Evolutionary conservation across 2,329 filamentous ascomycete species (phyloP).

Genomic region (Nemania serpens): DNA sequence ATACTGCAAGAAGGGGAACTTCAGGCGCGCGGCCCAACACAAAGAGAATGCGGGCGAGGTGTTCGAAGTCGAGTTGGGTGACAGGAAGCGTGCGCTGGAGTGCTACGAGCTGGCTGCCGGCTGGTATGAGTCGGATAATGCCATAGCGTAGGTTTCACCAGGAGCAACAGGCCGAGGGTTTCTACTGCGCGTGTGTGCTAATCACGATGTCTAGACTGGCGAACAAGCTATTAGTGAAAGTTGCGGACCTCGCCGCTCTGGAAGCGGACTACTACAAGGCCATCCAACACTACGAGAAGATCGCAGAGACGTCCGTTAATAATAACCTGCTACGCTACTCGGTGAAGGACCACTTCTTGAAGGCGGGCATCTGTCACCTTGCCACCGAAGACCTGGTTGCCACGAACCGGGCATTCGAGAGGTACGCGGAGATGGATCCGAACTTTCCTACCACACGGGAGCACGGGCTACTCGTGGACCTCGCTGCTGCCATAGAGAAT

Average conservation of each 20-base stretch:
- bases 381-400: constrained; percentile 75
- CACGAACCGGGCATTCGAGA: constrained; percentile 77
- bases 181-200: constrained; percentile 8
- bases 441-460: constrained; percentile 79
- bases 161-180: not conserved
- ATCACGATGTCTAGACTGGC: constrained; percentile 55
- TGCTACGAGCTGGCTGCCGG: constrained; percentile 84
- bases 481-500: constrained; percentile 74
- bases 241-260: constrained; percentile 83
- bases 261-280: constrained; percentile 84
- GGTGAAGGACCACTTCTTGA: constrained; percentile 94
- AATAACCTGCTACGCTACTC: constrained; percentile 94
- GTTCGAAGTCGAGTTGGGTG: constrained; percentile 79
- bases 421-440: constrained; percentile 79
- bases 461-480: constrained; percentile 77
- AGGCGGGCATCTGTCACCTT: constrained; percentile 90
- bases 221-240: constrained; percentile 93
- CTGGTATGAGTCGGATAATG: constrained; percentile 89
- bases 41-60: constrained; percentile 88
- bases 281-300: constrained; percentile 81
- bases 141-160: constrained; percentile 67
- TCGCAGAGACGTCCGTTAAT: constrained; percentile 75
- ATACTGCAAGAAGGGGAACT: constrained; percentile 88
- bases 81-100: constrained; percentile 77
- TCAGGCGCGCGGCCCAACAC: constrained; percentile 85